Percentiles rank a stretch among this genome's conserved stretches.
These are phyloP conservation scores for Aquilaria malaccensis DNA, from an alignment of 345 rosid species.

Conservation along the genomic window DNA sequence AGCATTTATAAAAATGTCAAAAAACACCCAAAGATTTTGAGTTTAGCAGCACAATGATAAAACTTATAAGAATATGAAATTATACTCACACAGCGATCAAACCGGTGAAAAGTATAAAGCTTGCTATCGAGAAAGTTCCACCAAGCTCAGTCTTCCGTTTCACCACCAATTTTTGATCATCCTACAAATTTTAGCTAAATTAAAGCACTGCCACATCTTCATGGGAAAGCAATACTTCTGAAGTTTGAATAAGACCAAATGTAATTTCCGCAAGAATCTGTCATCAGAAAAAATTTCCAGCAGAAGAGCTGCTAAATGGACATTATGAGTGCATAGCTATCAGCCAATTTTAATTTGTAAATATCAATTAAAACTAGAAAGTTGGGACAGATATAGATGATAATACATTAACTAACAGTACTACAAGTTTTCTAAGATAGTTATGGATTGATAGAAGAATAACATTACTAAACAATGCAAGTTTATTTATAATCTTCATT, in stretches of 20 bases:
- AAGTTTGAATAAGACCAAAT: not conserved
- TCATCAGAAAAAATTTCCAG: too few relatives aligned
- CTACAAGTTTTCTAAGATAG: too few relatives aligned
- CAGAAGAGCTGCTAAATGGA: too few relatives aligned
- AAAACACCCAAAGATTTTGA: conserved; percentile 2
- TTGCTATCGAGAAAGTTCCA: conserved; percentile 85
- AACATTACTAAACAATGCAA: too few relatives aligned
- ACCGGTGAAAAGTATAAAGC: conserved; percentile 91
- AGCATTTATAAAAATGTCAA: conserved; percentile 2
- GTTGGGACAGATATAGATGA: too few relatives aligned
- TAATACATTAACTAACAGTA: too few relatives aligned
- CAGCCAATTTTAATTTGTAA: too few relatives aligned
- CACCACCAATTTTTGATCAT: conserved; percentile 67
- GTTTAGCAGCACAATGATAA: not conserved
- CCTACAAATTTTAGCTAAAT: conserved; percentile 29
- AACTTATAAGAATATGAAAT: conserved; percentile 5
- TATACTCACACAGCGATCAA: conserved; percentile 87
- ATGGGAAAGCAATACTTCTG: not conserved
- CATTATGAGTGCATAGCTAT: too few relatives aligned
- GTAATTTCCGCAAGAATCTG: not conserved
- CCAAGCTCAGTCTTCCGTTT: conserved; percentile 96
- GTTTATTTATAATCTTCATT: too few relatives aligned
- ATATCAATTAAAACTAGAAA: too few relatives aligned
- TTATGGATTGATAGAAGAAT: too few relatives aligned
- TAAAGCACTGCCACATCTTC: not conserved